These are phyloP conservation scores for Pythium volutum DNA, from an alignment of 352 stramenopile species.

Conservation along the genomic window DNA sequence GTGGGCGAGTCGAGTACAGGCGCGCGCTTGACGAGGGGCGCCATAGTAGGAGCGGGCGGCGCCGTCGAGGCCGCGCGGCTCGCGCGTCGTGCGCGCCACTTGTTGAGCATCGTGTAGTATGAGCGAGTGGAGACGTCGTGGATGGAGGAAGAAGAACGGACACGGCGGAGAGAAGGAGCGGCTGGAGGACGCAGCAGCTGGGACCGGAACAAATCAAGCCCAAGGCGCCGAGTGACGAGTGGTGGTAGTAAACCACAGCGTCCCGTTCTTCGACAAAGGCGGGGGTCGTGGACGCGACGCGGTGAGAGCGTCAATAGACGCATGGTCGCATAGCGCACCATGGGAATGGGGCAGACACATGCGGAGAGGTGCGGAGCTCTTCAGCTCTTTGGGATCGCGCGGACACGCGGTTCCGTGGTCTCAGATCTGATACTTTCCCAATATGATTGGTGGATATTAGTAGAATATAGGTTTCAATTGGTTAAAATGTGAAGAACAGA, in stretches of 20 bases:
- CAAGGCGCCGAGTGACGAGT: too few relatives aligned
- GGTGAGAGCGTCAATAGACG: too few relatives aligned
- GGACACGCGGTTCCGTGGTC: neutral
- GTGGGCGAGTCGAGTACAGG: neutral
- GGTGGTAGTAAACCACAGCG: too few relatives aligned
- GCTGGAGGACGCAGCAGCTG: too few relatives aligned
- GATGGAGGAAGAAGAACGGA: neutral
- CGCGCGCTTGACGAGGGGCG: too few relatives aligned
- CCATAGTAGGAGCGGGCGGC: neutral
- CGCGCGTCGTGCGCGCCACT: conserved; percentile 5
- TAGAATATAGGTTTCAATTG: too few relatives aligned
- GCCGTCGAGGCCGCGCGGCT: conserved; percentile 2
- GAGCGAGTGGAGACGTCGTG: neutral
- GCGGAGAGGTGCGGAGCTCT: conserved; percentile 2
- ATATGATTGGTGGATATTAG: neutral
- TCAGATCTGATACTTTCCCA: neutral
- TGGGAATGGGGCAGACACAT: too few relatives aligned
- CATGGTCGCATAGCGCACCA: too few relatives aligned
- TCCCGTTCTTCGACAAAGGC: too few relatives aligned
- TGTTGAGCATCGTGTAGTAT: conserved; percentile 9
- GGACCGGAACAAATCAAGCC: too few relatives aligned
- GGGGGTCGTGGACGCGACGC: too few relatives aligned
- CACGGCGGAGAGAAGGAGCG: neutral
- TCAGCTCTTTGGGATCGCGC: too few relatives aligned
- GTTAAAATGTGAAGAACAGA: neutral